Evolutionary conservation across 768 basidiomycete genomes (phyloP).

Genomic region (Lenzites betulinus): DNA sequence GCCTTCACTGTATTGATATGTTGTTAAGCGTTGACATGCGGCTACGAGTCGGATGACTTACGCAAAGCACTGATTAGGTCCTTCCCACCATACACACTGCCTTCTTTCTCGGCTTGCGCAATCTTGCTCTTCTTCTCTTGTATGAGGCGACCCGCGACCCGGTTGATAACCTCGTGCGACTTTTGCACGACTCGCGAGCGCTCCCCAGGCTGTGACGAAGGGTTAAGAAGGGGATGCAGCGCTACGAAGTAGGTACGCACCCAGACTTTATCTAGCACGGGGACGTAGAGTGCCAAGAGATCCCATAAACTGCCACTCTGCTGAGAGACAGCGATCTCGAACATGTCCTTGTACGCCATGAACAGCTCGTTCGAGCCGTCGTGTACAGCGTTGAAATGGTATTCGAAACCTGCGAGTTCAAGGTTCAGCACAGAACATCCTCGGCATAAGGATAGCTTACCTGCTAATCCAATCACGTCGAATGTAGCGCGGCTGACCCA

Average conservation of each 20-base stretch:
- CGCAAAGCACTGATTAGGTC: conserved; percentile 79
- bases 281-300: conserved; percentile 58
- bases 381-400: conserved; percentile 82
- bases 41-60: conserved; percentile 40
- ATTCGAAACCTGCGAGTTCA: conserved; percentile 74
- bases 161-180: conserved; percentile 63
- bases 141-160: conserved; percentile 74
- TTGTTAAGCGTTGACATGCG: neutral
- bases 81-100: conserved; percentile 56
- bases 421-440: neutral
- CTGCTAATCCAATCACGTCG: conserved; percentile 90
- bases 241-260: conserved; percentile 42
- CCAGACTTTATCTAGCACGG: conserved; percentile 53
- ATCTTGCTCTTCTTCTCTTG: conserved; percentile 80
- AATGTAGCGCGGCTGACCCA: conserved; percentile 87
- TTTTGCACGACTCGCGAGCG: conserved; percentile 46
- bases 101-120: conserved; percentile 55
- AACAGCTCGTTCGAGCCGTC: conserved; percentile 80
- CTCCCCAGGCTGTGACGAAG: conserved; percentile 39
- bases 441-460: conserved; percentile 37
- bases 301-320: conserved; percentile 50
- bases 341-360: conserved; percentile 83
- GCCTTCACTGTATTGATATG: conserved; percentile 63
- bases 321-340: conserved; percentile 68
- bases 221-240: neutral